phyloP scores from a whole-genome alignment of 208 protist species.

The Tritrichomonas musculus region DNA sequence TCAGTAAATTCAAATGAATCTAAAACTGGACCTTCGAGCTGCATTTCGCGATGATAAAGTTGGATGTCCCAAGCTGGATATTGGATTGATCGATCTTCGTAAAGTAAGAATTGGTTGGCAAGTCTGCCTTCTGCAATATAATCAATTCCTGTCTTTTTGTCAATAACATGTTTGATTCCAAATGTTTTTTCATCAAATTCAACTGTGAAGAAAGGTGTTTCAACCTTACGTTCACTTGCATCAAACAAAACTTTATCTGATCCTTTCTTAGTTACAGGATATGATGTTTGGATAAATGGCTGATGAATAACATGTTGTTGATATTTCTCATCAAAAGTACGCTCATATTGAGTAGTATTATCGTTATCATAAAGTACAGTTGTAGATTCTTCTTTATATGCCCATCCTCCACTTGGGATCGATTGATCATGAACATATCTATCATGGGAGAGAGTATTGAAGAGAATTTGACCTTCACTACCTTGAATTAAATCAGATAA shows the following conservation, averaged over 20 bases:
- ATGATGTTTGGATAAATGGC: not conserved
- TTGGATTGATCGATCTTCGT: not conserved
- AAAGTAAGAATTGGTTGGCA: not conserved
- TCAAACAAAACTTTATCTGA: not conserved
- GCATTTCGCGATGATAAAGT: not conserved
- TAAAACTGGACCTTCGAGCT: not conserved
- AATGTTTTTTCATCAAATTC: not conserved
- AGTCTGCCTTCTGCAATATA: not conserved
- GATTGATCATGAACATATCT: not conserved
- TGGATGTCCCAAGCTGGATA: conserved; percentile 18
- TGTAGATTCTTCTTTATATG: not conserved
- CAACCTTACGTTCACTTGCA: not conserved
- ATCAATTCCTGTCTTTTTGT: not conserved
- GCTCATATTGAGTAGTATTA: not conserved
- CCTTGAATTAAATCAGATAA: not conserved
- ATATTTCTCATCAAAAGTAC: not conserved
- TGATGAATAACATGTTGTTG: not conserved
- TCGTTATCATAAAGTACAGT: not conserved
- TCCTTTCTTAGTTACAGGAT: not conserved
- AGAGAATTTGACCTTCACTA: not conserved
- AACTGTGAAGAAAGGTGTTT: not conserved
- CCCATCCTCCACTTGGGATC: not conserved
- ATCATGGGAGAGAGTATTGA: not conserved
- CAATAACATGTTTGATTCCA: not conserved
- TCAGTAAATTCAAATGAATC: not conserved